Evolutionary conservation across 164 flowering plant genomes (phyloP).

Genomic region (Annona cherimola): DNA sequence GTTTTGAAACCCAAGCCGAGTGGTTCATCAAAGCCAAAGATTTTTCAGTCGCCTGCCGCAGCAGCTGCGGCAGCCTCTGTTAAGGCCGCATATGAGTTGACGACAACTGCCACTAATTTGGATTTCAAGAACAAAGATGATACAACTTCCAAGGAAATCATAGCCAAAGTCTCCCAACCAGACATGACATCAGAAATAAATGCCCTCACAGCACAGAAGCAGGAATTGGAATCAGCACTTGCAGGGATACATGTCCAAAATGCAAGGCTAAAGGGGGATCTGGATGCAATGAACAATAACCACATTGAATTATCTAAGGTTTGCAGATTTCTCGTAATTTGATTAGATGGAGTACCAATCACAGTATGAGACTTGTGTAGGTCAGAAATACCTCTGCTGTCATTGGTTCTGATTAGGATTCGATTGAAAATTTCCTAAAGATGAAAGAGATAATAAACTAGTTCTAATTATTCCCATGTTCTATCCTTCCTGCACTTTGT

Average conservation of each 20-base stretch:
- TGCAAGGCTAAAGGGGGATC: slow-evolving; percentile 39
- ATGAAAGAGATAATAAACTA: neutral
- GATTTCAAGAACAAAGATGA: slow-evolving; percentile 28
- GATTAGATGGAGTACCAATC: neutral
- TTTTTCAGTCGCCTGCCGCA: slow-evolving; percentile 88
- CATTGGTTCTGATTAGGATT: slow-evolving; percentile 2
- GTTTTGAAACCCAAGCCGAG: slow-evolving; percentile 69
- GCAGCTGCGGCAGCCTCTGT: slow-evolving; percentile 99
- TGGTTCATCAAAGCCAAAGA: slow-evolving; percentile 60
- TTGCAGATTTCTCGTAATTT: neutral
- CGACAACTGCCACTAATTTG: slow-evolving; percentile 32
- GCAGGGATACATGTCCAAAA: slow-evolving; percentile 48
- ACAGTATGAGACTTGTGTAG: neutral
- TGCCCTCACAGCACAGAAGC: slow-evolving; percentile 43
- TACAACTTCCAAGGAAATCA: slow-evolving; percentile 21
- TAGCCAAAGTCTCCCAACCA: slow-evolving; percentile 20
- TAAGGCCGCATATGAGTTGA: slow-evolving; percentile 79
- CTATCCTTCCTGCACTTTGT: neutral
- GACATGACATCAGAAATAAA: slow-evolving; percentile 29
- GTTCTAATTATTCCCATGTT: no score
- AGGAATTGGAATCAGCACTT: slow-evolving; percentile 41
- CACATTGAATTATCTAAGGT: slow-evolving; percentile 80
- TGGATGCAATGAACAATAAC: slow-evolving; percentile 51
- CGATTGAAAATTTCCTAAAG: neutral
- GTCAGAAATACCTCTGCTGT: neutral